Base-by-base conservation (phyloP, 2,329 filamentous ascomycete genomes). In the Cordyceps militaris region DNA sequence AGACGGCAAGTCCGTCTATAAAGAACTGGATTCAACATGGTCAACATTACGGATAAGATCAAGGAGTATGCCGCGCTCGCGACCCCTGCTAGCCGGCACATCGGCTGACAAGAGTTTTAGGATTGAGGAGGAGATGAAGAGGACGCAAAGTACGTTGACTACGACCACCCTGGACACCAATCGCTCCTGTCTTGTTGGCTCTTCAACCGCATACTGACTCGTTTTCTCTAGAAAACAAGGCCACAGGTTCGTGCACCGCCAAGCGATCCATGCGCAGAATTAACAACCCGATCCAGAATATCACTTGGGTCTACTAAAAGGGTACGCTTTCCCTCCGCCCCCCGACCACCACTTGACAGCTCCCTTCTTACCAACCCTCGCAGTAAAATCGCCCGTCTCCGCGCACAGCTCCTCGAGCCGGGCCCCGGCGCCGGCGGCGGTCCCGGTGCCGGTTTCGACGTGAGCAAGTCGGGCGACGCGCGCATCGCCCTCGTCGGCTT, bases 41-140 rank as follows among this genome's bases (percentile, higher is more conserved):
- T 97, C 74, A 97, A 97, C 79, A 99, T 99, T 65, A 97, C 94
- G 64, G 95, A 99, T 57, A 97, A 96, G 83, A 99, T 99, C 79
- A 99, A 99, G 82, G 94, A 97, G 93, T 96, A 76, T 69, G 86
- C 71, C 8, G 13, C 7, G 14, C 19, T 34, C 38, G 21, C 28
- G 24, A 19, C 21, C 16, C 5, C 51, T 59, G 5, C 28, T 57
- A 55, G 60, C 55, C 51, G 60, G 32, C 53, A 51, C 56, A 7
- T 7, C 16, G 43, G 62, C 66, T 70, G 62, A 69, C 57, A 23
- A 38, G 30, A 21, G 46, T 42, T 53, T 59, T 55, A 97, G 93
- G 86, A 99, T 99, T 69, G 94, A 99, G 83, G 92, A 96, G 77
- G 94, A 99, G 87, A 99, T 99, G 94, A 87, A 84, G 73, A 93